Conservation (phyloP, 1,284 basidiomycete species). For the Chalciporus piperatoides region DNA sequence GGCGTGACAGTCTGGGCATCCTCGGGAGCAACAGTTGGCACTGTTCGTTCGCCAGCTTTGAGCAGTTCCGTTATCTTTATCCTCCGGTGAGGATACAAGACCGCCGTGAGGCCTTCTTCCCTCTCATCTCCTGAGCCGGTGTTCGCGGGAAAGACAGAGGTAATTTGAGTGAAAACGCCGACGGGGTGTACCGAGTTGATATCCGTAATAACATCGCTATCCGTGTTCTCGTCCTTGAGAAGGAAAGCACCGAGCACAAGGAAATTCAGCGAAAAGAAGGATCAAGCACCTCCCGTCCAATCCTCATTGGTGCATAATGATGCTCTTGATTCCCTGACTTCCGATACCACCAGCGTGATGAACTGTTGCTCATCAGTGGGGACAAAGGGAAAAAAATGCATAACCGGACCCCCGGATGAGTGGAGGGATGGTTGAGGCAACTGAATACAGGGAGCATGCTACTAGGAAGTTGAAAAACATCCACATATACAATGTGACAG, state of each 20-base stretch:
- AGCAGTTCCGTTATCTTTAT: conserved; percentile 89
- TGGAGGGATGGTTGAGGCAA: neutral
- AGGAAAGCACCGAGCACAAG: conserved; percentile 98
- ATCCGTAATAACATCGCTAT: conserved; percentile 91
- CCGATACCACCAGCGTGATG: too few species aligned
- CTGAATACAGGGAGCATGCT: conserved; percentile 29
- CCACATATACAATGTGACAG: conserved; percentile 30
- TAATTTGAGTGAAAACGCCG: conserved; percentile 98
- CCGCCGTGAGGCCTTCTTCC: conserved; percentile 90
- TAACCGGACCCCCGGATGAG: neutral
- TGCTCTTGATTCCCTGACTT: too few species aligned
- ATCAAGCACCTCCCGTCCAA: too few species aligned
- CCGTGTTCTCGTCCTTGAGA: conserved; percentile 91
- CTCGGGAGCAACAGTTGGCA: conserved; percentile 45
- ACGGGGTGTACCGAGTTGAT: conserved; percentile 88
- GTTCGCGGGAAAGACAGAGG: conserved; percentile 83
- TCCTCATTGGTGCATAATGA: too few species aligned
- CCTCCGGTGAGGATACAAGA: conserved; percentile 92
- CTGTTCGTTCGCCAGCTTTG: conserved; percentile 54
- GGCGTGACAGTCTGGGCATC: conserved; percentile 47
- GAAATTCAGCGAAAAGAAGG: too few species aligned
- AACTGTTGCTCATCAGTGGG: too few species aligned
- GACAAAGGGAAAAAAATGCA: neutral
- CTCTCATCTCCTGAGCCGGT: conserved; percentile 58
- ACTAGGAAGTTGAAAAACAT: conserved; percentile 25